Base-by-base conservation (phyloP, 306 rosid species). In the Castanea crenata region DNA sequence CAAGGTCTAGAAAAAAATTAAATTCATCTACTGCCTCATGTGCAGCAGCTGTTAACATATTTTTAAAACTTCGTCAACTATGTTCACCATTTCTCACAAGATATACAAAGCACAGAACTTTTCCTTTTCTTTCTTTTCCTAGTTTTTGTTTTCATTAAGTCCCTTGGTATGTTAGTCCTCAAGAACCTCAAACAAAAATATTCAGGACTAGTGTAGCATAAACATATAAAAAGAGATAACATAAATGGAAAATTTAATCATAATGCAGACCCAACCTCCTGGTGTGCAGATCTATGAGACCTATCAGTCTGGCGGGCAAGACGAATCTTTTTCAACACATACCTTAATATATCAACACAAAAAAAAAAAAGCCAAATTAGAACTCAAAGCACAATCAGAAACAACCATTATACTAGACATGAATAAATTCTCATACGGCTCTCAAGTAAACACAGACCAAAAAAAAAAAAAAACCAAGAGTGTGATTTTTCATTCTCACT, bases 251-350 rank as follows among this genome's bases (percentile, higher is more conserved):
- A 62, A 75, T 67, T 67, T 69, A 65, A 61, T 31, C 63, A 70
- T 38, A 74, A 65, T 23, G 61, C 44, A 18, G 52, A 81, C 86
- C 87, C 56, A 79, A 95, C 99, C 99, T 95, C 99, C 79, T 90
- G 99, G 64, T 93, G 98, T 9, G 99, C 99, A 68, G 99, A 95
- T 84, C 97, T 85, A 25, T 98, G 94, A 44, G 93, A 87, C 85
- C 98, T 88, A 77, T 95, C 99, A 69, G 94, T 89, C 84, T 95
- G 98, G 20, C 99, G 98, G 29, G 99, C 97, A 72, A 95, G 98
- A 56, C 99, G 99, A 69, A 95, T 95, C 87, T 93, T 95, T 85
- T 95, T 95, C 86, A 95, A 87, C 71, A 95, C 99, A 80, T 95
- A 95, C 88, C 99, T 96, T 79, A 21, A 79, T 11, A 75, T 61